These are phyloP conservation scores for Paraconiothyrium sp. DNA, from an alignment of 2,329 filamentous ascomycete genomes.

Conservation along the genomic window DNA sequence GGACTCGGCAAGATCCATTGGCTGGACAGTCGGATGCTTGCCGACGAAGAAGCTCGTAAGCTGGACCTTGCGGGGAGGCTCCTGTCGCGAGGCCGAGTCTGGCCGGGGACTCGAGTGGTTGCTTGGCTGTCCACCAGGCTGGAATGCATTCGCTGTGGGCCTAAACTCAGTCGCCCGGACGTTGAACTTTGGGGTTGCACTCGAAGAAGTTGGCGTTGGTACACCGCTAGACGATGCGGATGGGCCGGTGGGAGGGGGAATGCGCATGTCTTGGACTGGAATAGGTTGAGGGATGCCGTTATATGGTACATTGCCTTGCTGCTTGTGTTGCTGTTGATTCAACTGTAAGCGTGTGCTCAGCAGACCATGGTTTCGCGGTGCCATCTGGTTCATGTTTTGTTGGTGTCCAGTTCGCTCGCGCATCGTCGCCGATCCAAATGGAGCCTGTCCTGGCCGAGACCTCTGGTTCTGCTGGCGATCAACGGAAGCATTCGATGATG, in stretches of 20 bases:
- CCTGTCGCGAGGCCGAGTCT: constrained; percentile 50
- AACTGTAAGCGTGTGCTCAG: constrained; percentile 62
- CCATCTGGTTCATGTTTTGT: constrained; percentile 52
- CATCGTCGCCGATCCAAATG: constrained; percentile 57
- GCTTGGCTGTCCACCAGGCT: constrained; percentile 70
- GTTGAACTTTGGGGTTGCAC: constrained; percentile 65
- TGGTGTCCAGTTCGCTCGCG: constrained; percentile 52
- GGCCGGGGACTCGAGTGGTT: constrained; percentile 76
- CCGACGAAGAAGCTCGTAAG: constrained; percentile 68
- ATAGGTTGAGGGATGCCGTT: constrained; percentile 65
- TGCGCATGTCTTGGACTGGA: constrained; percentile 71
- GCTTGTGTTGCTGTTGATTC: constrained; percentile 63
- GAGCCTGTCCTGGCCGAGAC: constrained; percentile 49
- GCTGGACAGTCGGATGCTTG: constrained; percentile 71
- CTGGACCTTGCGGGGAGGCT: constrained; percentile 45
- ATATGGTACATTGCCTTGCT: constrained; percentile 48
- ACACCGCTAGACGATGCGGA: constrained; percentile 60
- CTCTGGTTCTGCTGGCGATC: constrained; percentile 61
- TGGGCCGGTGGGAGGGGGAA: constrained; percentile 79
- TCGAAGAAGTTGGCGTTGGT: constrained; percentile 65
- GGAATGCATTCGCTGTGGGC: constrained; percentile 85
- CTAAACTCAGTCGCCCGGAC: constrained; percentile 79
- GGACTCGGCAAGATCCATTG: constrained; percentile 61
- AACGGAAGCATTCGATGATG: constrained; percentile 39
- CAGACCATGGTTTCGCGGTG: constrained; percentile 54